Evolutionary conservation across 306 rosid species (phyloP), one percentile per base, ranked within the genome.

Genomic region (peach (Prunus persica)): DNA sequence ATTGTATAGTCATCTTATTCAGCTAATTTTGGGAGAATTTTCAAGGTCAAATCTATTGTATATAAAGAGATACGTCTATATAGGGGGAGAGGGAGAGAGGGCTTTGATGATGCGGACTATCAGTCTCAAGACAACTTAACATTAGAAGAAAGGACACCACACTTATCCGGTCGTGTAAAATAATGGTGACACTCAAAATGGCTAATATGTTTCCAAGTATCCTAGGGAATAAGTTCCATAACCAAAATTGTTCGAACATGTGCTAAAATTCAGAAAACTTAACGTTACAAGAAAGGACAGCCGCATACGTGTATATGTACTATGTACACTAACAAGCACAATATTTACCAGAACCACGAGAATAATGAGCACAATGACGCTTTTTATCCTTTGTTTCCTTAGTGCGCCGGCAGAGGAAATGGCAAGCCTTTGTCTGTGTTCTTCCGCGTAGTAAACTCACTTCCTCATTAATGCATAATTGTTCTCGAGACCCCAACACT

Each of bases 401-500:
- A 4, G 49, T 78, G 43, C 84, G 81, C 79, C 88, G 88, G 74
- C 97, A 86, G 60, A 88, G 88, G 27, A 52, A 15, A 19, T 74
- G 96, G 66, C 98, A 92, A 58, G 92, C 96, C 82, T 89, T 90
- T 77, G 94, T 74, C 81, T 95, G 97, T 80, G 90, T 65, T 86
- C 78, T 90, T 25, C 98, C 96, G 16, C 16, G 82, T 67, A 95
- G 98, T 75, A 63, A 76, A 79, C 93, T 95, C 73, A 95, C 98
- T 47, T 89, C 71, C 34, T 92, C 97, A 76, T 95, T 92, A 83
- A 95, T 92, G 87, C 97, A 95, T 74, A 95, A 78, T 81, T 95
- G 97, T 84, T 95, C 97, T 73, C 96, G 90, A 79, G 98, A 95
- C 80, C 97, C 98, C 73, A 95, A 76, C 22, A 95, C 97, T 62